These are phyloP conservation scores for Kwoniella bestiolae DNA, from an alignment of 768 basidiomycete species.

Conservation along the genomic window DNA sequence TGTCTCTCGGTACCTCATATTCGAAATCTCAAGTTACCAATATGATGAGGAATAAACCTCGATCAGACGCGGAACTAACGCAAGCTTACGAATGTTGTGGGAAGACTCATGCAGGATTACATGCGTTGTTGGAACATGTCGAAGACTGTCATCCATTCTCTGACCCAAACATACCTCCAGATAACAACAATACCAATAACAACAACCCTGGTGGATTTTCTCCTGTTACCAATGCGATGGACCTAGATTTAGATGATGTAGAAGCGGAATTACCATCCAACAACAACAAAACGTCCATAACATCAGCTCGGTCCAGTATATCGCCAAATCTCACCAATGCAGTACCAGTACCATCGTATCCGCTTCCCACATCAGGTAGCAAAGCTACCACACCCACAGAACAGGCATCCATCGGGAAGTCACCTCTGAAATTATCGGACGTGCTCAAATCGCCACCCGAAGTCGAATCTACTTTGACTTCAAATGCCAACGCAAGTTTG, in stretches of 20 bases:
- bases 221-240: conserved; percentile 46
- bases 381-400: conserved; percentile 41
- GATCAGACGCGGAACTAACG: conserved; percentile 50
- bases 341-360: conserved; percentile 35
- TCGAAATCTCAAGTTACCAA: conserved; percentile 42
- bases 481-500: neutral
- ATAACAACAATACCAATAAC: conserved; percentile 4
- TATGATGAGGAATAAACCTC: conserved; percentile 32
- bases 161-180: conserved; percentile 35
- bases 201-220: conserved; percentile 34
- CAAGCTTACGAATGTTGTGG: conserved; percentile 53
- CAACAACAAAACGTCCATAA: conserved; percentile 14
- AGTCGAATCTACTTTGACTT: conserved; percentile 14
- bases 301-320: conserved; percentile 29
- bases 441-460: conserved; percentile 45
- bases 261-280: conserved; percentile 25
- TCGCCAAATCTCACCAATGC: conserved; percentile 26
- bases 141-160: conserved; percentile 51
- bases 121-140: conserved; percentile 55
- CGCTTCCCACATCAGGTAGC: conserved; percentile 33
- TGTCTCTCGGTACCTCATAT: conserved; percentile 43
- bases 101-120: conserved; percentile 43
- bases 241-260: conserved; percentile 45
- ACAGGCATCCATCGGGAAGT: conserved; percentile 26
- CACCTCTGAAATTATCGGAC: conserved; percentile 41